Evolutionary conservation across 2,329 filamentous ascomycete species (phyloP), one percentile per base, ranked within the genome.

Genomic region (Colletotrichum sp.): DNA sequence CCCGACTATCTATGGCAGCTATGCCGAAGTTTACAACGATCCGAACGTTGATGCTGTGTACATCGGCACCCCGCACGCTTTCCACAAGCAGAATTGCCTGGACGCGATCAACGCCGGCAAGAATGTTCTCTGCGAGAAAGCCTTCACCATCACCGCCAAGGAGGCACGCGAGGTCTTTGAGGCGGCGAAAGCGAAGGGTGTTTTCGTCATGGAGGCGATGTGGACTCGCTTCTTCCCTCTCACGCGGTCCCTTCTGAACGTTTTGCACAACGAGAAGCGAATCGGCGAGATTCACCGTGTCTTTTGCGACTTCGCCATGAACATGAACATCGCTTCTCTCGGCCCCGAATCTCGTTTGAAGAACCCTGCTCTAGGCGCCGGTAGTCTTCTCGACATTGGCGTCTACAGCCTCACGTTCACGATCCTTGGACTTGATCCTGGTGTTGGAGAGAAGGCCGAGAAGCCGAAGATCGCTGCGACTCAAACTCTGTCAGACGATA

Each of bases 191-290:
- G 72, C 77, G 52, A 85, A 85, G 75, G 83, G 84, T 7, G 83
- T 88, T 6, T 88, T 85, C 72, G 77, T 88, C 28, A 85, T 86
- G 81, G 87, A 88, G 77, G 87, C 86, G 10, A 84, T 88, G 83
- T 88, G 87, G 87, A 85, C 84, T 3, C 83, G 87, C 18, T 85
- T 85, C 80, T 85, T 83, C 34, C 85, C 87, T 0, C 78, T 88
- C 2, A 80, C 84, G 4, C 79, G 78, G 21, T 79, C 80, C 6
- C 74, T 88, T 0, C 80, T 82, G 62, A 78, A 80, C 16, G 60
- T 86, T 1, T 66, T 88, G 1, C 83, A 87, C 70, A 79, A 83
- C 18, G 83, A 88, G 12, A 84, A 84, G 64, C 80, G 77, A 6
- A 82, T 88, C 38, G 86, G 87, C 4, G 80, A 84, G 2, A 80